Evolutionary conservation across 345 rosid species (phyloP).

Genomic region (Psidium guajava): DNA sequence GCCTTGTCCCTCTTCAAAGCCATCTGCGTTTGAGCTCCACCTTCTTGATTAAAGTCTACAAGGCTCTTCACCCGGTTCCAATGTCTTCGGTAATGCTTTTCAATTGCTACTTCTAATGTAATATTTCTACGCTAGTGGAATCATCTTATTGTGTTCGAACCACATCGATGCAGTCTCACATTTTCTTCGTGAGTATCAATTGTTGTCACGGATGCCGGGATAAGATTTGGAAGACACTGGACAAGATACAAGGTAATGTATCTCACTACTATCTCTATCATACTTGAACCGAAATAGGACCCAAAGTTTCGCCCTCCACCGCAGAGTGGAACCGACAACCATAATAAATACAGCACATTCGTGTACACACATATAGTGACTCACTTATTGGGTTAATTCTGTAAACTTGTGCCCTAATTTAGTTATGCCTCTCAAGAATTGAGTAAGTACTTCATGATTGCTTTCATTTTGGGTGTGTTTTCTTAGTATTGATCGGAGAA

Average conservation of each 20-base stretch:
- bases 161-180: neutral
- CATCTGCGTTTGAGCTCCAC: neutral
- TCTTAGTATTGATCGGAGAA: neutral
- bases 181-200: neutral
- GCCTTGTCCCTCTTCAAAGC: neutral
- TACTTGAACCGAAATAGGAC: neutral
- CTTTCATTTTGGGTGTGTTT: neutral
- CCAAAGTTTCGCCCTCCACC: neutral
- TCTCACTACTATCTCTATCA: neutral
- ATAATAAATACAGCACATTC: neutral
- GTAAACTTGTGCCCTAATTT: neutral
- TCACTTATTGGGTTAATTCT: neutral
- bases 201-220: neutral
- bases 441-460: neutral
- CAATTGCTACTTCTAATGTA: neutral
- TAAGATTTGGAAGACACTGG: neutral
- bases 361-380: neutral
- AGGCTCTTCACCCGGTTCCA: neutral
- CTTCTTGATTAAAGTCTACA: neutral
- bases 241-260: neutral
- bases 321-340: neutral
- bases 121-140: neutral
- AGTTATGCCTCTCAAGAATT: neutral
- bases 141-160: neutral
- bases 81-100: neutral